Conservation (phyloP, 441 rosid genomes). For the Syzygium syzygioides region DNA sequence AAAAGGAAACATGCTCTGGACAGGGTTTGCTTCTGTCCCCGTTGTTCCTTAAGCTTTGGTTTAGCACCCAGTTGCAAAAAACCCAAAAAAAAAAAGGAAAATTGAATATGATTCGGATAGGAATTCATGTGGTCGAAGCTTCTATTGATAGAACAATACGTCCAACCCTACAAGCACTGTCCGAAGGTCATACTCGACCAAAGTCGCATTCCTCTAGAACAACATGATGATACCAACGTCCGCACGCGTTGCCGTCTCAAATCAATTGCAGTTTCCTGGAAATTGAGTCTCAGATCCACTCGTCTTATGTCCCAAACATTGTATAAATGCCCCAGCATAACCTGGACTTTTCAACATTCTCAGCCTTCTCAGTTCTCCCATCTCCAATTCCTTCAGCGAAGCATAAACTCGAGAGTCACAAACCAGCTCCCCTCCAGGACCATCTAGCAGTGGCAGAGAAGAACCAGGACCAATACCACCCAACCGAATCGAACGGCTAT, state of each 20-base stretch:
- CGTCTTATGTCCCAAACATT: too few species aligned
- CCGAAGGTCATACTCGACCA: background rate
- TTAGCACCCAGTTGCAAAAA: background rate
- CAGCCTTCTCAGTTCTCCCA: background rate
- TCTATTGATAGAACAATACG: background rate
- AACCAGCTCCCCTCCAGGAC: background rate
- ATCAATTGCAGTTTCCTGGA: background rate
- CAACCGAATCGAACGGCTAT: background rate
- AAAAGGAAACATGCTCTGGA: background rate
- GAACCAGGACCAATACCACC: background rate
- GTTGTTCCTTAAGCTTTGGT: background rate
- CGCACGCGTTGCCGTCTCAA: background rate
- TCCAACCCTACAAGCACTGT: background rate
- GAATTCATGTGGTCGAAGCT: background rate
- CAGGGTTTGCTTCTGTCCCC: background rate
- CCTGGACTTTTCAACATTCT: too few species aligned
- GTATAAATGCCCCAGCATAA: too few species aligned
- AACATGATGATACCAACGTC: background rate
- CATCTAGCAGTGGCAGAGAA: background rate
- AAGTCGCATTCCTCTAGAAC: background rate
- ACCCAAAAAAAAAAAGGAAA: background rate
- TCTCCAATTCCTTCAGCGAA: background rate
- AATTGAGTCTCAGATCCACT: background rate
- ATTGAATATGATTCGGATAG: background rate
- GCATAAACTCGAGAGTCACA: background rate